Conservation (phyloP, 2,329 filamentous ascomycete genomes). For the Septoria petroselini region DNA sequence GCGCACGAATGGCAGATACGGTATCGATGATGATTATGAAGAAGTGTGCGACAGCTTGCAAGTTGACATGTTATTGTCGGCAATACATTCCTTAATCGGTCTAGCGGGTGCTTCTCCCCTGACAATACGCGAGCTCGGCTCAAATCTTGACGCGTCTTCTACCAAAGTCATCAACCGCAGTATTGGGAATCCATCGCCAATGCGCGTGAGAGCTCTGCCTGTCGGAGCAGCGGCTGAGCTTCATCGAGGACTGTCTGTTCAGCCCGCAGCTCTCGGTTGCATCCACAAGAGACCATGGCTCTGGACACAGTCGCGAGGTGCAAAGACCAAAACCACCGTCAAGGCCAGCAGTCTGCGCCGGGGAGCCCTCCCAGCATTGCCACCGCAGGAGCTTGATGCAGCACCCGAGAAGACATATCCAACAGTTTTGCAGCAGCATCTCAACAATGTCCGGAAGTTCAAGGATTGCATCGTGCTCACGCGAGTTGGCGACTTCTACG, state of each 20-base stretch:
- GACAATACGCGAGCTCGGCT: too few species aligned
- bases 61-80: too few species aligned
- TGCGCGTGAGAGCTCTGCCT: constrained; percentile 5
- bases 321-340: constrained; percentile 42
- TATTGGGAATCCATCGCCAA: not conserved
- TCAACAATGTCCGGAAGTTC: constrained; percentile 86
- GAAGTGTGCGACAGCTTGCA: too few species aligned
- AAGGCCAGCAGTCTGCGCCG: constrained; percentile 53
- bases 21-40: too few species aligned
- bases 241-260: not conserved
- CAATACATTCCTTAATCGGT: too few species aligned
- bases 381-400: constrained; percentile 44
- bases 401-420: constrained; percentile 62
- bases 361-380: constrained; percentile 49
- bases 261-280: not conserved
- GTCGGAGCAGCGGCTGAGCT: constrained; percentile 1
- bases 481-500: constrained; percentile 92
- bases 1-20: too few species aligned
- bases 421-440: constrained; percentile 81
- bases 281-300: constrained; percentile 17
- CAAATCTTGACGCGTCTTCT: not conserved
- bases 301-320: constrained; percentile 26
- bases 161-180: not conserved
- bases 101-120: too few species aligned
- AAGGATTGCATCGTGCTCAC: constrained; percentile 88